Percentiles rank a stretch among this genome's conserved stretches.
Conservation (phyloP, 2,329 filamentous ascomycete species). For the Thermomyces lanuginosus region DNA sequence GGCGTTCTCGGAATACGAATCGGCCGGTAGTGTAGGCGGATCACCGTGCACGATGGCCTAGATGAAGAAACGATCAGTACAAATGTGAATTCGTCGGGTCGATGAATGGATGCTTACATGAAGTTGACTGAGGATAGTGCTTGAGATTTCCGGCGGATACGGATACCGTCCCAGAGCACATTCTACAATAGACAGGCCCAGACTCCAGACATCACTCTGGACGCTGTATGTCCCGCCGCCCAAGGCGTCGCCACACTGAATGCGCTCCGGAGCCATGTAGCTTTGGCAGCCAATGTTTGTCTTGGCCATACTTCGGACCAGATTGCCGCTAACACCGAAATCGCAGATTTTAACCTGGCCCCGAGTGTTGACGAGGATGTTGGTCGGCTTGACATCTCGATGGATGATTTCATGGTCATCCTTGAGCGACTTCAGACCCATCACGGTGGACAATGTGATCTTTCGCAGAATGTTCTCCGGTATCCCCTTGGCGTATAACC, state of each 20-base stretch:
- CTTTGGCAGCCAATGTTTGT: conserved; percentile 98
- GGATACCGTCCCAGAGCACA: conserved; percentile 89
- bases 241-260: conserved; percentile 64
- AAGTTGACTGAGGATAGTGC: conserved; percentile 94
- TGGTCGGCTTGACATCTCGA: conserved; percentile 97
- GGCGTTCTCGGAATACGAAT: conserved; percentile 62
- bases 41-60: conserved; percentile 96
- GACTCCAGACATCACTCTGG: conserved; percentile 93
- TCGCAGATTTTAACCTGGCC: conserved; percentile 97
- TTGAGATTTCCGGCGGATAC: conserved; percentile 92
- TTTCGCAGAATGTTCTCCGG: conserved; percentile 78
- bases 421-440: conserved; percentile 83
- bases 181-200: conserved; percentile 88
- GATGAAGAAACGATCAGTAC: conserved; percentile 8
- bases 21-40: conserved; percentile 68
- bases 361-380: conserved; percentile 76
- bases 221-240: conserved; percentile 85
- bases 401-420: conserved; percentile 99
- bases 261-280: conserved; percentile 96
- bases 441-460: conserved; percentile 75
- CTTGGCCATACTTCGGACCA: conserved; percentile 93
- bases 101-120: conserved; percentile 47
- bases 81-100: not conserved
- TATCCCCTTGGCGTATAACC: conserved; percentile 78
- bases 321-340: conserved; percentile 90